These are phyloP conservation scores for Thelonectria olida DNA, from an alignment of 2,329 filamentous ascomycete genomes.

Conservation along the genomic window DNA sequence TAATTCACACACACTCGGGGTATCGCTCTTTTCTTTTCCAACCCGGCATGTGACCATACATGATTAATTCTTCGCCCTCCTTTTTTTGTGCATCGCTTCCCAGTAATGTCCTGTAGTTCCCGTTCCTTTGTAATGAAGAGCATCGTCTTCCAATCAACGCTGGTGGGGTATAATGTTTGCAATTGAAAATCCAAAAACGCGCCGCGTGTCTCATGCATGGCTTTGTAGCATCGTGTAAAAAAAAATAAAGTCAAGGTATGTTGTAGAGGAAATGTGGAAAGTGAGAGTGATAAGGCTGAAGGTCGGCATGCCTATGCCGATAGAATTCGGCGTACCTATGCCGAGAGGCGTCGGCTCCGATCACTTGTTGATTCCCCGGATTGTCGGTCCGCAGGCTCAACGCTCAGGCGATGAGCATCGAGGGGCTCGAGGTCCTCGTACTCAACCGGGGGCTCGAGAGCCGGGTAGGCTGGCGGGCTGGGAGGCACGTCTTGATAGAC, in stretches of 20 bases:
- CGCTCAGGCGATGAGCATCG: conserved; percentile 42
- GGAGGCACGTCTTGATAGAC: conserved; percentile 93
- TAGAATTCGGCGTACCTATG: conserved; percentile 12
- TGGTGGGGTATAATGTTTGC: conserved; percentile 41
- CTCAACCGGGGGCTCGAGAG: conserved; percentile 46
- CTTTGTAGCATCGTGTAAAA: conserved; percentile 23
- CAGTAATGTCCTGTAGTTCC: conserved; percentile 38
- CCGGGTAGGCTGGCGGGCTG: conserved; percentile 77
- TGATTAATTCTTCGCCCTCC: conserved; percentile 15
- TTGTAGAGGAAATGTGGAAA: not conserved
- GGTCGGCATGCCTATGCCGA: not conserved
- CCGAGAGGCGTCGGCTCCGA: conserved; percentile 15
- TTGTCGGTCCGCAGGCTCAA: conserved; percentile 18
- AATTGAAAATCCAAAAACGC: conserved; percentile 32
- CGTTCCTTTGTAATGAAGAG: conserved; percentile 38
- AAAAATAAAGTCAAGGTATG: conserved; percentile 3
- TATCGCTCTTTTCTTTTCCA: conserved; percentile 7
- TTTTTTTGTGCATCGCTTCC: conserved; percentile 29
- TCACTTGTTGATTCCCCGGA: conserved; percentile 6
- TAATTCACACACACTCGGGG: not conserved
- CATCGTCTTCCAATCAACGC: conserved; percentile 37
- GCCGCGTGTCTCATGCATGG: conserved; percentile 39
- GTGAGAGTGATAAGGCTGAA: not conserved
- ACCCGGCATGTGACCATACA: conserved; percentile 24
- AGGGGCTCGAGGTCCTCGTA: conserved; percentile 51